Percentiles rank a stretch among this genome's conserved stretches.
Evolutionary conservation across 176 grass and related monocot species (phyloP).

Genomic region (Phragmites australis): DNA sequence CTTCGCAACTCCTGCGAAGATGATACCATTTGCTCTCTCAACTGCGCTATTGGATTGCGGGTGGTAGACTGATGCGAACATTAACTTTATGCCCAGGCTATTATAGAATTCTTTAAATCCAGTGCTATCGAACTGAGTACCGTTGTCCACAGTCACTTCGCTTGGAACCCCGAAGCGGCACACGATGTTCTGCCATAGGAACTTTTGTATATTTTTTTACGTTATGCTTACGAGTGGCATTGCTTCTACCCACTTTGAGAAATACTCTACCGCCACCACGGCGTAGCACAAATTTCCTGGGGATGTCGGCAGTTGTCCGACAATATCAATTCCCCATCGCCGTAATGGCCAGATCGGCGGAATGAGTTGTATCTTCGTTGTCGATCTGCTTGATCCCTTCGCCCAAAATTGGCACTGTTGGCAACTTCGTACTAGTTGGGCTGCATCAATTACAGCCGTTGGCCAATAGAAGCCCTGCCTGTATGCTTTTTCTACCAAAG

Average conservation of each 20-base stretch:
- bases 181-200: neutral
- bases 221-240: neutral
- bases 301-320: neutral
- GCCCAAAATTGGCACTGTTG: too few species aligned
- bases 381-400: too few species aligned
- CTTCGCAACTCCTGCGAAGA: too few species aligned
- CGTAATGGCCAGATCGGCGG: neutral
- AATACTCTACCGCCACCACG: neutral
- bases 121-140: neutral
- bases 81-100: too few species aligned
- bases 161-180: neutral
- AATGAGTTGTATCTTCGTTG: neutral
- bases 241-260: neutral
- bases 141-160: neutral
- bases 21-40: too few species aligned
- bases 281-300: neutral
- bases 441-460: neutral
- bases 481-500: neutral
- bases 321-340: neutral
- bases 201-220: neutral
- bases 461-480: neutral
- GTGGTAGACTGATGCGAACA: too few species aligned
- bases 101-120: neutral
- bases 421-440: too few species aligned
- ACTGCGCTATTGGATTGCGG: too few species aligned